Evolutionary conservation across 768 basidiomycete species (phyloP), one percentile per base, ranked within the genome.

Genomic region (Candolleomyces eurysporus): DNA sequence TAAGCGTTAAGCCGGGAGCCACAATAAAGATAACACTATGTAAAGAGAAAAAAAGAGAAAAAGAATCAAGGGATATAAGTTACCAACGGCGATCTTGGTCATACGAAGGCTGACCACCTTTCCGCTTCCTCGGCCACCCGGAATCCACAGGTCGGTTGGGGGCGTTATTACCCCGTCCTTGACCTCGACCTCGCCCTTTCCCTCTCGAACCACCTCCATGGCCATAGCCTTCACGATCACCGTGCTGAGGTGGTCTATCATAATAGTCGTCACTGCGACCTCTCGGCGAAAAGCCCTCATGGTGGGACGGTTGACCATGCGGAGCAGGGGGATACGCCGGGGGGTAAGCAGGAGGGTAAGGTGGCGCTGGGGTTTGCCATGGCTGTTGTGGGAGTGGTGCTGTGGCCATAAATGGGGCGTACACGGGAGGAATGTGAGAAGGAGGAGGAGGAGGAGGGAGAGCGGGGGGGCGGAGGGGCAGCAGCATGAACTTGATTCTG

Each of bases 91-190:
- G 68, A n/a, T 64, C 40, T 57, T 50, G 56, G 40, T 42, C 36
- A 31, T 52, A 45, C 57, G 30, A 36, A 48, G 49, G 31, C 17
- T 61, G 69, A 30, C 74, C 71, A 58, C 70, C 72, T 63, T 74
- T 73, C n/a, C 75, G 72, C 60, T 74, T 73, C 48, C 84, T 78
- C 49, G 82, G 81, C 86, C 86, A 88, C 1, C 85, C 84, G 36
- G 83, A 78, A 65, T 89, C 88, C 17, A 81, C 73, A 40, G 83
- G 73, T 46, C 77, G 67, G 46, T 75, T 76, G 32, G 69, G 66
- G 42, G 75, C 62, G 53, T 63, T 49, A 48, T 70, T 66, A 36
- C 75, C 66, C 21, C 78, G 69, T 19, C 75, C 69, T 8, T 69
- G 67, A 5, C 71, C 73, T 42, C 73, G 61, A 8, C 74, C 74